These are phyloP conservation scores for Artomyces pyxidatus DNA, from an alignment of 768 basidiomycete genomes.

Conservation along the genomic window DNA sequence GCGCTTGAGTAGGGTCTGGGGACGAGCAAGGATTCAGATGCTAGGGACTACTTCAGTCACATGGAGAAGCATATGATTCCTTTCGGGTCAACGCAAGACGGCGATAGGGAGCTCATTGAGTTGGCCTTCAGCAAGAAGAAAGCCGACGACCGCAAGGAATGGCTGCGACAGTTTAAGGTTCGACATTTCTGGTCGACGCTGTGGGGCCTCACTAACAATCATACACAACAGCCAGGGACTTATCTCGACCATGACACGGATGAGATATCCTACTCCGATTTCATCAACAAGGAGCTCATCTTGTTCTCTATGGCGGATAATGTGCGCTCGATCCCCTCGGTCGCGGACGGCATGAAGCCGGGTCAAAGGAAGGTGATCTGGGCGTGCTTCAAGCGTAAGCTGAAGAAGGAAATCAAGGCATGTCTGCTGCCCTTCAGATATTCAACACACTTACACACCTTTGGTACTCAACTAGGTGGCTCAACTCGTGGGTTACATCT, in stretches of 20 bases:
- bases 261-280: constrained; percentile 84
- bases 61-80: constrained; percentile 94
- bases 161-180: constrained; percentile 90
- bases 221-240: constrained; percentile 68
- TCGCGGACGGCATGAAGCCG: constrained; percentile 92
- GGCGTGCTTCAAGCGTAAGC: constrained; percentile 91
- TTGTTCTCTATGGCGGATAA: constrained; percentile 99
- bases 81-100: constrained; percentile 72
- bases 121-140: constrained; percentile 99
- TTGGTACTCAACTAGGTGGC: constrained; percentile 52
- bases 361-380: constrained; percentile 97
- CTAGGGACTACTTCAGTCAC: constrained; percentile 85
- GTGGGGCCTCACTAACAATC: not conserved
- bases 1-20: constrained; percentile 74
- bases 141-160: constrained; percentile 96
- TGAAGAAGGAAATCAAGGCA: constrained; percentile 89
- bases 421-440: not conserved
- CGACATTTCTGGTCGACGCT: constrained; percentile 1
- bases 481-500: constrained; percentile 92
- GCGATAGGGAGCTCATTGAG: constrained; percentile 85
- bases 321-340: constrained; percentile 92
- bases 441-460: not conserved
- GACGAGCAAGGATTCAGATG: constrained; percentile 84
- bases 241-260: constrained; percentile 83
- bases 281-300: constrained; percentile 97